Evolutionary conservation across 1,139 yeast species (phyloP).

Genomic region (Debaryomyces robertsiae): DNA sequence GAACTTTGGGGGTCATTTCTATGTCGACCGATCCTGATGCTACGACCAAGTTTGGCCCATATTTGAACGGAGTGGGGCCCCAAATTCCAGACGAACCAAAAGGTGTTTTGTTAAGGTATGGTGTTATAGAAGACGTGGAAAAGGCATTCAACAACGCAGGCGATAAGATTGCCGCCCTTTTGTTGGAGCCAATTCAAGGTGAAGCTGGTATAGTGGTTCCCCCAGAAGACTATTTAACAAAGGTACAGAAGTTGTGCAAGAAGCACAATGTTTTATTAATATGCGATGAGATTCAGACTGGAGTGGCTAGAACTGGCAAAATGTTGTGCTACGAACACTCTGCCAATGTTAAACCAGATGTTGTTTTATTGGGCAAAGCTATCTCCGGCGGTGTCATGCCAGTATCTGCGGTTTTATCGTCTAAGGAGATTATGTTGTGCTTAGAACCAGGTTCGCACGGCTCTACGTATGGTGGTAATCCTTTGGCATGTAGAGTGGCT

Average conservation of each 20-base stretch:
- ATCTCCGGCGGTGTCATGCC: conserved; percentile 95
- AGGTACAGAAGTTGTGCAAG: conserved; percentile 75
- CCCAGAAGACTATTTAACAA: conserved; percentile 73
- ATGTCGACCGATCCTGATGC: conserved; percentile 98
- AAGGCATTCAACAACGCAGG: conserved; percentile 83
- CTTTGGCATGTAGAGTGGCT: conserved; percentile 91
- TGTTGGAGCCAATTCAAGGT: conserved; percentile 96
- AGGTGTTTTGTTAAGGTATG: conserved; percentile 66
- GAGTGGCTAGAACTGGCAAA: conserved; percentile 96
- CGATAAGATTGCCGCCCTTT: conserved; percentile 86
- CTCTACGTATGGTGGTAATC: conserved; percentile 97
- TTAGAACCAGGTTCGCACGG: conserved; percentile 97
- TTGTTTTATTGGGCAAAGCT: conserved; percentile 89
- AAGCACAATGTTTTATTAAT: conserved; percentile 84
- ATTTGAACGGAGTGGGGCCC: conserved; percentile 81
- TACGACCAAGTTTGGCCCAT: conserved; percentile 87
- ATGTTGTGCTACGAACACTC: conserved; percentile 90
- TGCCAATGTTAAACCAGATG: conserved; percentile 77
- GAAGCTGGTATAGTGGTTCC: conserved; percentile 99
- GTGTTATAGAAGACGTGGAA: conserved; percentile 83
- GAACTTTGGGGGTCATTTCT: conserved; percentile 93
- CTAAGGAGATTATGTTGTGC: conserved; percentile 84
- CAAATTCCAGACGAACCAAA: conserved; percentile 63
- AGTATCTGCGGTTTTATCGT: conserved; percentile 86
- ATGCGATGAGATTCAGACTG: conserved; percentile 97